A percentile compares a stretch with the other conserved stretches of the same genome.
phyloP scores from a whole-genome alignment of 1,284 basidiomycete genomes.

The Fomitiporia mediterranea region DNA sequence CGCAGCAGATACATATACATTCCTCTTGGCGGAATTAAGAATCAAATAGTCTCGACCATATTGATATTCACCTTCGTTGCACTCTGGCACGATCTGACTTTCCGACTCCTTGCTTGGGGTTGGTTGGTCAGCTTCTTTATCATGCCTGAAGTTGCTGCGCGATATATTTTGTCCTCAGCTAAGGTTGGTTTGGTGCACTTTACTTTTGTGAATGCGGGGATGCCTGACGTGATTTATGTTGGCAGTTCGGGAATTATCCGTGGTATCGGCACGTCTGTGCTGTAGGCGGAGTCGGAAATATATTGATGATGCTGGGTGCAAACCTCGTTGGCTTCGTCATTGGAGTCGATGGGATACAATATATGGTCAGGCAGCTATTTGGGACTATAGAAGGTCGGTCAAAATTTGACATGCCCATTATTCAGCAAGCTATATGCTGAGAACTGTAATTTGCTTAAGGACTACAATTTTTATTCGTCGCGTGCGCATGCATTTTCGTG shows the following conservation, averaged over 20 bases:
- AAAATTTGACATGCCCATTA: conserved; percentile 21
- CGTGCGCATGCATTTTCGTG: conserved; percentile 70
- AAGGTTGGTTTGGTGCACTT: conserved; percentile 62
- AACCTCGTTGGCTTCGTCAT: conserved; percentile 97
- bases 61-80: conserved; percentile 98
- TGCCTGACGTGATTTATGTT: not conserved
- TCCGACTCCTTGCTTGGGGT: conserved; percentile 90
- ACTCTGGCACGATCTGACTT: conserved; percentile 94
- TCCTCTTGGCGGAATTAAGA: conserved; percentile 80
- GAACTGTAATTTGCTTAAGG: conserved; percentile 40
- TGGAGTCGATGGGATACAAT: conserved; percentile 77
- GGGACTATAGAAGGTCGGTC: conserved; percentile 58
- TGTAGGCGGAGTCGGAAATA: conserved; percentile 80
- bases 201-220: not conserved
- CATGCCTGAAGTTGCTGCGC: conserved; percentile 75
- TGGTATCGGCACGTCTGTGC: conserved; percentile 93
- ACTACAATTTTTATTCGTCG: conserved; percentile 59
- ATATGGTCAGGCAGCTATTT: conserved; percentile 65
- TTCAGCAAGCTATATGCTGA: not conserved
- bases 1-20: conserved; percentile 87
- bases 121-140: conserved; percentile 95
- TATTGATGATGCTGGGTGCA: conserved; percentile 88
- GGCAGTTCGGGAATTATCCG: conserved; percentile 55
- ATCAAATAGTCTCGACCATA: conserved; percentile 62
- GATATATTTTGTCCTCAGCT: conserved; percentile 53